Base-by-base conservation (phyloP, 345 rosid species). In the Sisymbrium irio region DNA sequence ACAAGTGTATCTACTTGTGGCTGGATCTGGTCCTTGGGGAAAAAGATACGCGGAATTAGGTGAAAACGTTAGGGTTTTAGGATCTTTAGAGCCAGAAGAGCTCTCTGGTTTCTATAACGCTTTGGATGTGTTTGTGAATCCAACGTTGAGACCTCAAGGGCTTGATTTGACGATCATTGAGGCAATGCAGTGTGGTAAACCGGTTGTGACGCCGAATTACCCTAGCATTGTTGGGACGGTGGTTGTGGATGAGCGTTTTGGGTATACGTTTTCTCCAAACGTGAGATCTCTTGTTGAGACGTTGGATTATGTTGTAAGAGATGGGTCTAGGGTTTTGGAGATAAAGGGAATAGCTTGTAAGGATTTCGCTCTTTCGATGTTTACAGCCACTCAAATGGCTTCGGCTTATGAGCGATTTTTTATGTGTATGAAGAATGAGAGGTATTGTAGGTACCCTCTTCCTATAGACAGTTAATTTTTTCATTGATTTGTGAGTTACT, bases 1-100 rank as follows among this genome's bases (percentile, higher is more conserved):
- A 0, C 76, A 75, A 33, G 83, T 85, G 1, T 82, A 50, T 36
- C 70, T 86, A 3, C 77, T 92, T 7, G 93, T 92, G 6, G 91
- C 89, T 15, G 97, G 92, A 9, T 80, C 90, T 22, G 97, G 96
- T 39, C 96, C 91, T 13, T 86, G 96, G 92, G 88, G 81, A 0
- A 78, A 74, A 73, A 83, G 89, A 60, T 88, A 88, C 39, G 68
- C 78, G 4, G 86, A 88, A 14, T 62, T 85, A 54, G 96, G 96
- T 13, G 45, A 67, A 17, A 78, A 78, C 28, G 94, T 88, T 47
- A 85, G 70, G 76, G 84, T 85, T 17, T 61, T 88, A 22, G 97
- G 96, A 0, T 77, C 85, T 1, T 59, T 89, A 40, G 87, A 81
- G 5, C 79, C 90, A 7, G 73, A 76, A 3, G 75, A 83, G 57